Base-by-base conservation (phyloP, 805 yeast genomes). In the Teunomyces kruisii region DNA sequence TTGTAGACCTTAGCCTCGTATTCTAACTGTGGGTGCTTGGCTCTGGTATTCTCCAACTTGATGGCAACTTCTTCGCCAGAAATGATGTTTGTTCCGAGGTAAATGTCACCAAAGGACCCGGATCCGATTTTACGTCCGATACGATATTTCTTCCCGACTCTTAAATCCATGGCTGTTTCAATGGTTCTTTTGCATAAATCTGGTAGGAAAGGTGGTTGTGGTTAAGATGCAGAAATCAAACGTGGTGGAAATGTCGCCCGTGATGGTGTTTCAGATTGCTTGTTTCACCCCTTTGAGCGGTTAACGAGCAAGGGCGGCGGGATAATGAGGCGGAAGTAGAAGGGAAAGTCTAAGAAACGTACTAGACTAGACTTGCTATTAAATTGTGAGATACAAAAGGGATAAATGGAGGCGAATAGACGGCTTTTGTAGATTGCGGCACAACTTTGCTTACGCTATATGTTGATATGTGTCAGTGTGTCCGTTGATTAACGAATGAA, bases 31-130 rank as follows among this genome's bases (percentile, higher is more conserved):
- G 99, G 98, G 64, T 94, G 98, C 61, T 89, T 88, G 2, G 98
- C 96, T 46, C 85, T 77, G 43, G 87, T 81, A 52, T 87, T 84
- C 64, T 92, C 99, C 51, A 92, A 75, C 66, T 92, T 92, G 74
- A 92, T 92, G 54, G 98, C 99, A 43, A 94, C 97, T 66, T 92
- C 97, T 67, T 94, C 98, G 33, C 98, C 97, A 33, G 95, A 86
- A 40, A 92, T 88, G 65, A 94, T 82, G 69, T 92, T 94, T 19
- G 96, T 88, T 9, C 96, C 88, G 53, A 90, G 77, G 67, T 94
- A 94, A 56, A 92, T 94, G 64, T 94, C 99, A 48, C 99, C 99
- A 66, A 92, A 92, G 9, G 97, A 91, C 14, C 99, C 99, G 32
- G 94, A 84, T 15, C 99, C 99, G 58, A 92, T 92, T 68, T 91